These are phyloP conservation scores for Sindora glabra DNA, from an alignment of 306 rosid genomes.

Conservation along the genomic window DNA sequence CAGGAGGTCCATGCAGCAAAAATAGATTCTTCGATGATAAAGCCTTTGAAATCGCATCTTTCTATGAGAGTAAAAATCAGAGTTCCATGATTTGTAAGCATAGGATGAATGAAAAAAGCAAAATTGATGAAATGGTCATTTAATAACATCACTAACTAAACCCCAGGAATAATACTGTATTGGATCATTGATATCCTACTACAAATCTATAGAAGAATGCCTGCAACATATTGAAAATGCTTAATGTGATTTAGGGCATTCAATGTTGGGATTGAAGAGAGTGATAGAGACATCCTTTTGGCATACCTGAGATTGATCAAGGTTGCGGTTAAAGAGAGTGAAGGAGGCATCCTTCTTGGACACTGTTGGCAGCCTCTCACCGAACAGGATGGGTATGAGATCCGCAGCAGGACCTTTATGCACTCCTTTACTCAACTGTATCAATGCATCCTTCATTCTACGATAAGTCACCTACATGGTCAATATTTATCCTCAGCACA, in stretches of 20 bases:
- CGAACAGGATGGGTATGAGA: slow-evolving; percentile 74
- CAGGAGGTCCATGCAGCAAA: slow-evolving; percentile 98
- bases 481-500: slow-evolving; percentile 16
- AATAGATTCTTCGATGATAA: slow-evolving; percentile 74
- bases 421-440: slow-evolving; percentile 91
- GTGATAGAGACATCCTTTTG: too few species aligned
- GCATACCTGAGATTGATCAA: slow-evolving; percentile 95
- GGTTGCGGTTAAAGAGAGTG: slow-evolving; percentile 60
- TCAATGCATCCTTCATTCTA: slow-evolving; percentile 88
- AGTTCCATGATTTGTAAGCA: slow-evolving; percentile 15
- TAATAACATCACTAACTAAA: neutral
- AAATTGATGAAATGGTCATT: slow-evolving; percentile 5
- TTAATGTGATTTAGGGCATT: too few species aligned
- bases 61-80: slow-evolving; percentile 39
- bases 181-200: neutral
- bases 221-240: neutral
- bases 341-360: slow-evolving; percentile 69
- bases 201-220: neutral
- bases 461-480: slow-evolving; percentile 74
- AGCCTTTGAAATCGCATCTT: slow-evolving; percentile 86
- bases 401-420: slow-evolving; percentile 94
- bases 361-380: slow-evolving; percentile 76
- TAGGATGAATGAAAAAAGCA: slow-evolving; percentile 7
- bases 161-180: neutral
- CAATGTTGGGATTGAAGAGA: too few species aligned